phyloP scores from a whole-genome alignment of 2,329 filamentous ascomycete species.

The Fusarium sp. region DNA sequence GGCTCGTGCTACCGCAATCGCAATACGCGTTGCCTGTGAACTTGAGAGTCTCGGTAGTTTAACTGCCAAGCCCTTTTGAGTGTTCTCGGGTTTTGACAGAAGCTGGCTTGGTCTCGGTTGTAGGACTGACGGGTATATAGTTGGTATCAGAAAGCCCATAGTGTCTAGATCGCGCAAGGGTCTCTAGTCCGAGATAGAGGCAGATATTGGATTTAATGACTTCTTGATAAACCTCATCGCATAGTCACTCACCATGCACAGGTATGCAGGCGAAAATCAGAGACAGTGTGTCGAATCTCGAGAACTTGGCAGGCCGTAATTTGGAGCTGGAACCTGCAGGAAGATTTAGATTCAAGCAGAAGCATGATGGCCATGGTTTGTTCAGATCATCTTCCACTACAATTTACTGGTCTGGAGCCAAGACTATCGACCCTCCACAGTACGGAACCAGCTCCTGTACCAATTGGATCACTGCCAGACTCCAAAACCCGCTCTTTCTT shows the following conservation, averaged over 20 bases:
- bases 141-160: fast-evolving
- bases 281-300: no score
- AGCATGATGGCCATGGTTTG: no score
- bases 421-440: neutral
- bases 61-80: fast-evolving
- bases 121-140: fast-evolving
- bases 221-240: neutral
- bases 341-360: neutral
- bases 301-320: no score
- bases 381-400: neutral
- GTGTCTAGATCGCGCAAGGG: fast-evolving
- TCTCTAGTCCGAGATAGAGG: fast-evolving
- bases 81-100: fast-evolving
- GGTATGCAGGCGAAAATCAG: no score
- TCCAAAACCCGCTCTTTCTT: neutral
- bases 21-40: neutral
- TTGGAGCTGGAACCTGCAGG: neutral
- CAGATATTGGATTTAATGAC: neutral
- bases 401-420: neutral
- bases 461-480: neutral
- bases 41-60: neutral
- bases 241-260: no score
- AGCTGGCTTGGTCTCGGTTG: neutral
- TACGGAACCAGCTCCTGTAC: neutral
- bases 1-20: no score